phyloP scores from a whole-genome alignment of 495 filamentous ascomycete species.

The Penicillium canescens region DNA sequence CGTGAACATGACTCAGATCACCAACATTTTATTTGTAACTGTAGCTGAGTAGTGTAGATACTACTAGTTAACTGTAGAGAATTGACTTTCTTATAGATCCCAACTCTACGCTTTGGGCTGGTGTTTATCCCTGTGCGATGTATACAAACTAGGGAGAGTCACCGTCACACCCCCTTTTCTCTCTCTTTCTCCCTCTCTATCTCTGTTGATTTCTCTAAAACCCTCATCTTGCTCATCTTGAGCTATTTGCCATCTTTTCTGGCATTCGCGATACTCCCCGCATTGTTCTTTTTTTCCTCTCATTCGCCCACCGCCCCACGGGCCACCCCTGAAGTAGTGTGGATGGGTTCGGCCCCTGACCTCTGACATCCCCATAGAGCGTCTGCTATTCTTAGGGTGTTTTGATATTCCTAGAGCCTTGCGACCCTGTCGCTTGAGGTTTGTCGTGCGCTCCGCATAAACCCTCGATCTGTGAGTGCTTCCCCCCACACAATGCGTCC shows the following conservation, averaged over 20 bases:
- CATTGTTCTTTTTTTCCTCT: slow-evolving; percentile 3
- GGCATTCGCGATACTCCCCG: slow-evolving; percentile 4
- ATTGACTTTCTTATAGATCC: too few species aligned
- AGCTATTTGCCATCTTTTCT: not conserved
- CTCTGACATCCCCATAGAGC: not conserved
- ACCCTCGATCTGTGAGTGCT: not conserved
- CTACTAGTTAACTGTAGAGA: too few species aligned
- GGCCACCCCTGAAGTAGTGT: slow-evolving; percentile 8
- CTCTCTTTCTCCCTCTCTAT: not conserved
- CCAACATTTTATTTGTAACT: not conserved
- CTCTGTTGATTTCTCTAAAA: too few species aligned
- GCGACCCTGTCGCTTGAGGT: too few species aligned
- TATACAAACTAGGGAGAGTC: slow-evolving; percentile 6
- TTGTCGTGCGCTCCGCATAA: not conserved
- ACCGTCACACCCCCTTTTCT: not conserved
- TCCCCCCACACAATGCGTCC: not conserved
- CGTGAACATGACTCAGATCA: not conserved
- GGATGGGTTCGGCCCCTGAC: not conserved
- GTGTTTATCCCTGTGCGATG: not conserved
- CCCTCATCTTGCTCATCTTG: not conserved
- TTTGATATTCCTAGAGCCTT: too few species aligned
- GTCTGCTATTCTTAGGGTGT: too few species aligned
- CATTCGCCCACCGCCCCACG: slow-evolving; percentile 11
- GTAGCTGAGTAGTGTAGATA: too few species aligned
- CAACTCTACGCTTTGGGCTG: not conserved